phyloP scores from a whole-genome alignment of 306 rosid genomes.

The Lathyrus oleraceus region DNA sequence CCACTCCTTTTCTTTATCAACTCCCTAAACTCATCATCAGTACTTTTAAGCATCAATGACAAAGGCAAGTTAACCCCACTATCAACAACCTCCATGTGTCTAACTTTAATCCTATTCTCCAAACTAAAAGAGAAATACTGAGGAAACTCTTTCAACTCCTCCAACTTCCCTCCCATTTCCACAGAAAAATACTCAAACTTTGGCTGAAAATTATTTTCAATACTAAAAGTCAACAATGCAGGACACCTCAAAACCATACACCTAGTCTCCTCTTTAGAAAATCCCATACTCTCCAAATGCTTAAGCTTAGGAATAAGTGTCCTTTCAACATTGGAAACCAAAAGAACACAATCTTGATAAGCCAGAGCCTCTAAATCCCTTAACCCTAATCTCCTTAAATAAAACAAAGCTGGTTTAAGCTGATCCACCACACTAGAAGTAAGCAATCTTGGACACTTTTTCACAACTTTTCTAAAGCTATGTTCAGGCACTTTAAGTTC shows the following conservation, averaged over 20 bases:
- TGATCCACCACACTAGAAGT: slow-evolving; percentile 73
- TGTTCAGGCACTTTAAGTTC: slow-evolving; percentile 69
- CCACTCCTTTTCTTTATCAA: slow-evolving; percentile 34
- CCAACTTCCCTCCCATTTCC: slow-evolving; percentile 64
- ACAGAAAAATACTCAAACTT: slow-evolving; percentile 62
- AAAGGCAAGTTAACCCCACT: slow-evolving; percentile 58
- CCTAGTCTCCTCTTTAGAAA: slow-evolving; percentile 51
- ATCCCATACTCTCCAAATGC: slow-evolving; percentile 63
- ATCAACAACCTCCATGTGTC: slow-evolving; percentile 58
- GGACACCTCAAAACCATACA: slow-evolving; percentile 80
- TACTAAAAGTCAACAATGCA: slow-evolving; percentile 76
- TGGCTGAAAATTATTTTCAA: slow-evolving; percentile 78
- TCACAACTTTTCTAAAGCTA: slow-evolving; percentile 60
- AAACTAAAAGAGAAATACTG: slow-evolving; percentile 86
- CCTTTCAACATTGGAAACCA: slow-evolving; percentile 79
- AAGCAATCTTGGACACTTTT: slow-evolving; percentile 84
- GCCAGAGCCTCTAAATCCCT: slow-evolving; percentile 65
- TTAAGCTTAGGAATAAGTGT: slow-evolving; percentile 71
- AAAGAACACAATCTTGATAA: slow-evolving; percentile 60
- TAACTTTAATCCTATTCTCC: slow-evolving; percentile 89
- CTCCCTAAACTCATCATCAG: slow-evolving; percentile 70
- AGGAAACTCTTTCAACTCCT: slow-evolving; percentile 76
- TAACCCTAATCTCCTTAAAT: slow-evolving; percentile 77
- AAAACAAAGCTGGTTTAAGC: slow-evolving; percentile 72
- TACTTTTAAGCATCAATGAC: slow-evolving; percentile 77